Base-by-base conservation (phyloP, 352 stramenopile species). In the Thalassiosira exigua region DNA sequence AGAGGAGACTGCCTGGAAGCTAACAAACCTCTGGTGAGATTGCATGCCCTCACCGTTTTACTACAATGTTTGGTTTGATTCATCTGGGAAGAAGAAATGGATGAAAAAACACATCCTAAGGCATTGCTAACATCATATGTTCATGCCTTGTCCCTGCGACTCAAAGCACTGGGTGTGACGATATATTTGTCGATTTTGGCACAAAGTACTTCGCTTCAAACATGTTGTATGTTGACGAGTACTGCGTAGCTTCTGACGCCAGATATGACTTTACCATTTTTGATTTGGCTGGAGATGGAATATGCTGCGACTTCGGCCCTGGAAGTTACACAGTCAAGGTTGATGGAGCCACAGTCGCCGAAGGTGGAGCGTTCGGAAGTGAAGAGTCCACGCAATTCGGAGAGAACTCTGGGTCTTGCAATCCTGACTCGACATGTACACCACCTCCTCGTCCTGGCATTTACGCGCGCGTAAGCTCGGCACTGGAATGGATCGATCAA, bases 271-370 rank as follows among this genome's bases (percentile, higher is more conserved):
- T 82, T 19, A 65, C 36, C 22, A 72, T 82, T 19, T 42, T 39
- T 44, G 74, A 82, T 52, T 52, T 57, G 2, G 71, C 64, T 56
- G 58, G 46, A 36, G 74, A 82, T 60, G 74, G 74, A 1, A 12
- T 82, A 0, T 79, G 75, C 41, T 79, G 75, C 24, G 0, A 19
- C 19, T 51, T 66, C 50, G 57, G 69, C 2, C 3, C 27, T 52
- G 57, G 57, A 33, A 30, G 2, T 2, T 67, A 50, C 22, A 30
- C 30, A 19, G 41, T 53, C 30, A 2, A 32, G 5, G 26, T 33
- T 27, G 57, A 67, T 67, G 57, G 57, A 11, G 57, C 9, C 7
- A 3, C 36, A 22, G 53, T 62, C 7, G 53, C 24, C 1, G 36
- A 29, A 22, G 53, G 53, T 19, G 7, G 3, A 64, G 11, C 4